Base-by-base conservation (phyloP, 1,139 yeast genomes). In the Wickerhamomyces sp. region DNA sequence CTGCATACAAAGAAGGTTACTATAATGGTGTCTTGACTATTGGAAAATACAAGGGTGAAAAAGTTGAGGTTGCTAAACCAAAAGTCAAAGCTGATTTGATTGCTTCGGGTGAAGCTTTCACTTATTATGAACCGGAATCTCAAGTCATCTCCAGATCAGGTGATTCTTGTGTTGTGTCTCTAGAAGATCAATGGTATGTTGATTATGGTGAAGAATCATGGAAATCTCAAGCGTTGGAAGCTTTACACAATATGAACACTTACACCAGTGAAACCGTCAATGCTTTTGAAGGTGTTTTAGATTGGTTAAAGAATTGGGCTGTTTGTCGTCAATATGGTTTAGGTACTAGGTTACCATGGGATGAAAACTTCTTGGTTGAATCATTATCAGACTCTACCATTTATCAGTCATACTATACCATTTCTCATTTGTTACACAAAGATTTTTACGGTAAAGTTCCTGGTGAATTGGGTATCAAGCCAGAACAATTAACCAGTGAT, bases 231-330 rank as follows among this genome's bases (percentile, higher is more conserved):
- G 95, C 98, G 46, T 73, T 84, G 53, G 94, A 86, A 58, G 86
- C 96, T 65, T 77, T 94, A 56, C 75, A 73, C 40, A 64, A 68
- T 54, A 83, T 94, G 94, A 79, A 87, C 67, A 79, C 94, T 23
- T 93, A 78, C 72, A 75, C 84, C 44, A 74, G 83, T 47, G 99
- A 93, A 72, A 88, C 95, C 44, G 79, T 87, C 64, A 81, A 93
- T 62, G 96, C 95, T 8, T 91, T 93, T 61, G 96, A 91, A 69
- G 93, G 91, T 68, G 96, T 88, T 48, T 76, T 94, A 57, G 95
- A 85, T 56, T 94, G 99, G 99, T 80, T 94, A 64, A 88, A 86
- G 72, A 91, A 90, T 72, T 94, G 99, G 99, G 99, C 99, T 44
- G 88, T 94, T 52, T 88, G 96, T 49, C 87, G 99, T 76, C 84